A percentile compares a stretch with the other conserved stretches of the same genome.
These are phyloP conservation scores for Arthrinium phaeospermum DNA, from an alignment of 2,329 filamentous ascomycete species.

Conservation along the genomic window DNA sequence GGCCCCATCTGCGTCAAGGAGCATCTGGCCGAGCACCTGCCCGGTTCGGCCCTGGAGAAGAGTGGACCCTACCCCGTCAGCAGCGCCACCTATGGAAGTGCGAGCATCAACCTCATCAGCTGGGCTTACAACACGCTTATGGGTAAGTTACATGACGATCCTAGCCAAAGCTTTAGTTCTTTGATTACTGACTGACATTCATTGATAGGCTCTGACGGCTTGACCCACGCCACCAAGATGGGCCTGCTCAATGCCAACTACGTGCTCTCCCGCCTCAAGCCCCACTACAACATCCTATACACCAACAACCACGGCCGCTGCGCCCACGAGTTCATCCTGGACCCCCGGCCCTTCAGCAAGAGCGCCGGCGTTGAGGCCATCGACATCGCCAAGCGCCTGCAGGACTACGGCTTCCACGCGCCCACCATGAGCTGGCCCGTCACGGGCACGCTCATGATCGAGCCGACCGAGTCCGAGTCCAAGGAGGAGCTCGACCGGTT, in stretches of 20 bases:
- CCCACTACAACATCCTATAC: slow-evolving; percentile 91
- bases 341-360: slow-evolving; percentile 83
- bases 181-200: slow-evolving; percentile 25
- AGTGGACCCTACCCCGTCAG: slow-evolving; percentile 73
- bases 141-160: slow-evolving; percentile 55
- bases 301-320: slow-evolving; percentile 88
- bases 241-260: slow-evolving; percentile 98
- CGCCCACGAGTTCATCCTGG: slow-evolving; percentile 97
- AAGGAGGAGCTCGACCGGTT: slow-evolving; percentile 94
- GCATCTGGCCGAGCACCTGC: slow-evolving; percentile 78
- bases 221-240: slow-evolving; percentile 89
- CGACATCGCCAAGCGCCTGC: slow-evolving; percentile 93
- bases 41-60: slow-evolving; percentile 48
- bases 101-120: slow-evolving; percentile 90
- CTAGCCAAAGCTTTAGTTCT: neutral
- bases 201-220: slow-evolving; percentile 63
- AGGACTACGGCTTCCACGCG: slow-evolving; percentile 97
- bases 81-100: slow-evolving; percentile 84
- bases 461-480: slow-evolving; percentile 92
- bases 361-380: slow-evolving; percentile 86
- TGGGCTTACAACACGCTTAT: slow-evolving; percentile 97
- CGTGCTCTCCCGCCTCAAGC: slow-evolving; percentile 84
- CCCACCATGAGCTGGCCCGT: slow-evolving; percentile 98
- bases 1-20: slow-evolving; percentile 91
- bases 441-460: slow-evolving; percentile 95